Conservation (phyloP, 768 basidiomycete species). For the Pleurotus platypus region DNA sequence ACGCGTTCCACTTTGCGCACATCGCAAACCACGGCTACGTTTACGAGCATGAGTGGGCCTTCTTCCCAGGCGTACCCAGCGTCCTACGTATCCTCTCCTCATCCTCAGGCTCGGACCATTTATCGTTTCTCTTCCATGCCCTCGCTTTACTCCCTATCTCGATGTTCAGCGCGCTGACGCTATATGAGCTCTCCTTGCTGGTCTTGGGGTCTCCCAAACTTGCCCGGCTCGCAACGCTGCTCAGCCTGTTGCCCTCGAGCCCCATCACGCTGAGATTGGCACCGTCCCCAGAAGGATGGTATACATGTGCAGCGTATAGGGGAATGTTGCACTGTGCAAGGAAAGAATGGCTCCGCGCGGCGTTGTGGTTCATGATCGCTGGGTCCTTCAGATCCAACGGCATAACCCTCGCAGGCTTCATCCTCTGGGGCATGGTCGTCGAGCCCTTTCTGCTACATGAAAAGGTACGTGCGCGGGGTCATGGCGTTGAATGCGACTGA, state of each 20-base stretch:
- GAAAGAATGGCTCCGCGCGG: slow-evolving; percentile 49
- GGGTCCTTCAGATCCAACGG: slow-evolving; percentile 75
- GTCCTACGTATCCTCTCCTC: slow-evolving; percentile 41
- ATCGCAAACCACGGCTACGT: slow-evolving; percentile 55
- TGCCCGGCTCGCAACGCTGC: slow-evolving; percentile 55
- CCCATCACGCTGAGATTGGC: slow-evolving; percentile 70
- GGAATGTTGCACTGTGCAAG: slow-evolving; percentile 58
- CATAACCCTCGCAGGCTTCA: slow-evolving; percentile 69
- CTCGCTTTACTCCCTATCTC: slow-evolving; percentile 22
- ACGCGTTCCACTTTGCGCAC: slow-evolving; percentile 74
- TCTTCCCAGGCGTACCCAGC: slow-evolving; percentile 66
- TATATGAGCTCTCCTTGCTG: slow-evolving; percentile 57
- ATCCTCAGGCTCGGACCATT: not conserved
- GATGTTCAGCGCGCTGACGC: slow-evolving; percentile 27
- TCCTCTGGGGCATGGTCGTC: slow-evolving; percentile 69
- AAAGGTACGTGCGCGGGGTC: slow-evolving; percentile 24
- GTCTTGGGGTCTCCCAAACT: slow-evolving; percentile 53
- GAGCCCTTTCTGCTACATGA: slow-evolving; percentile 42
- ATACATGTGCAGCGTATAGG: slow-evolving; percentile 74
- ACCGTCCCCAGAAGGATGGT: slow-evolving; percentile 84
- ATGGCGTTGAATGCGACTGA: not conserved
- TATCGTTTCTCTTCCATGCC: slow-evolving; percentile 9
- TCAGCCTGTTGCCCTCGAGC: slow-evolving; percentile 80
- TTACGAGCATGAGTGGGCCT: slow-evolving; percentile 87
- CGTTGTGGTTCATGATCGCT: slow-evolving; percentile 62